Base-by-base conservation (phyloP, 2,329 filamentous ascomycete genomes). In the Phyllosticta paracitricarpa region DNA sequence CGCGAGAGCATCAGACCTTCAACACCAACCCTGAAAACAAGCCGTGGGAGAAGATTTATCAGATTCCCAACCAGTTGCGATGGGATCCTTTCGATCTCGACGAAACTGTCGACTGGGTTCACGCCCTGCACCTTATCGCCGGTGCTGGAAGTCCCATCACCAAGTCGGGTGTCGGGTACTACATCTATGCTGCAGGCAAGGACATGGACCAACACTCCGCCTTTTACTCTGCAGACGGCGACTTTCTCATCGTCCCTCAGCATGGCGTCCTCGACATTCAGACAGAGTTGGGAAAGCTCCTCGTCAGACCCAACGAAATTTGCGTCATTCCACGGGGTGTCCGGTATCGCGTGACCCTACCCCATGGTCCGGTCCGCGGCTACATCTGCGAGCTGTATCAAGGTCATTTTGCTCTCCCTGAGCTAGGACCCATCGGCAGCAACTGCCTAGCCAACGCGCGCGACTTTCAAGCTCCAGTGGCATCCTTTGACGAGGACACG, bases 51-150 rank as follows among this genome's bases (percentile, higher is more conserved):
- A 83, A 82, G 69, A 81, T 90, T 66, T 84, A 88, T 67, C 86
- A 89, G 67, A 87, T 91, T 57, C 89, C 89, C 4, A 91, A 92
- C 69, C 89, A 93, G 73, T 79, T 93, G 30, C 83, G 89, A 66
- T 94, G 89, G 89, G 85, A 89, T 66, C 86, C 85, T 2, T 90
- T 91, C 70, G 86, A 91, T 67, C 78, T 91, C 56, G 85, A 89
- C 64, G 80, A 88, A 71, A 80, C 79, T 3, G 84, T 84, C 2
- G 84, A 88, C 67, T 89, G 85, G 84, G 83, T 88, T 24, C 82
- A 87, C 67, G 82, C 82, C 61, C 75, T 93, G 65, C 84, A 88
- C 63, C 79, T 92, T 22, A 80, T 96, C 10, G 89, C 89, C 1
- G 89, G 89, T 3, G 84, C 89, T 0, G 91, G 91, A 17, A 88